Evolutionary conservation across 2,329 filamentous ascomycete genomes (phyloP).

Genomic region (Hypoxylon sp.): DNA sequence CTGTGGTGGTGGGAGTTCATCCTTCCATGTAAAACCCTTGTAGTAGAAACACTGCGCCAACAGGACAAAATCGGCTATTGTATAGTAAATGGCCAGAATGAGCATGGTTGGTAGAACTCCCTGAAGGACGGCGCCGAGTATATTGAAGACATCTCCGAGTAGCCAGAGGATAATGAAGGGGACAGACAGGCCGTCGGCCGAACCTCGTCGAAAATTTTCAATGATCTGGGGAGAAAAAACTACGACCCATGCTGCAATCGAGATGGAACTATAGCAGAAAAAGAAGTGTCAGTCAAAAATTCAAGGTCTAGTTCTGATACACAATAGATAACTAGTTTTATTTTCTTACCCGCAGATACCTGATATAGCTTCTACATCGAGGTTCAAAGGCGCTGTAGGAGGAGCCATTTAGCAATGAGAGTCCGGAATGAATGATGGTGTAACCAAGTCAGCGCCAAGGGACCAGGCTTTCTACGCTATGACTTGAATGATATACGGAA

Average conservation of each 20-base stretch:
- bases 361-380: slow-evolving; percentile 91
- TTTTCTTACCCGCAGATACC: slow-evolving; percentile 84
- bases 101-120: slow-evolving; percentile 94
- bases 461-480: neutral
- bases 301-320: neutral
- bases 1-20: slow-evolving; percentile 63
- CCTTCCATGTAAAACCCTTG: slow-evolving; percentile 80
- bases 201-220: slow-evolving; percentile 89
- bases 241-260: slow-evolving; percentile 97
- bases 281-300: slow-evolving; percentile 28
- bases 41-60: slow-evolving; percentile 96
- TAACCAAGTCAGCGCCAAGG: slow-evolving; percentile 18
- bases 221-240: slow-evolving; percentile 98
- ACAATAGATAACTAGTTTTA: neutral
- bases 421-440: slow-evolving; percentile 6
- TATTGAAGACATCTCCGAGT: slow-evolving; percentile 95
- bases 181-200: slow-evolving; percentile 89
- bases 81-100: slow-evolving; percentile 95
- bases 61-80: slow-evolving; percentile 89
- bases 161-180: slow-evolving; percentile 96
- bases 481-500: neutral
- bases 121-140: slow-evolving; percentile 91
- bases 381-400: slow-evolving; percentile 70
- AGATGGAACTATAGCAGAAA: slow-evolving; percentile 78
- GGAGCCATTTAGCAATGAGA: slow-evolving; percentile 62